These are phyloP conservation scores for Leishmania mexicana DNA, from an alignment of 208 protist genomes.

Conservation along the genomic window DNA sequence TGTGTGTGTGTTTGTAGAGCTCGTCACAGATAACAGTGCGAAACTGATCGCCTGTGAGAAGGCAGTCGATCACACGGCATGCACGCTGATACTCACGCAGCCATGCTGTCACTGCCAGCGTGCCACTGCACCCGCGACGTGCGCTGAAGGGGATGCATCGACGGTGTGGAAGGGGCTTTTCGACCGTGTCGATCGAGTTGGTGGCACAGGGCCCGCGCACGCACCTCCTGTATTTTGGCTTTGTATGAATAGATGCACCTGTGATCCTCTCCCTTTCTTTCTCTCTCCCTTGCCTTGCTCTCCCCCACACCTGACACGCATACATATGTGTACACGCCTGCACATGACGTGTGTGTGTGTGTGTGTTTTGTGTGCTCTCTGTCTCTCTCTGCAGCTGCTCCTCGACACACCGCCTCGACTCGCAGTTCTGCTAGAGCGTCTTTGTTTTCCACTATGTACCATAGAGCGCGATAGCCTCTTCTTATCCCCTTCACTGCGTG, in stretches of 20 bases:
- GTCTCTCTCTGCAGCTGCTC: too few species aligned
- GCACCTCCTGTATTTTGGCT: background rate
- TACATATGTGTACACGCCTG: background rate
- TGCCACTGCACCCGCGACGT: background rate
- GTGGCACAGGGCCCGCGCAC: background rate
- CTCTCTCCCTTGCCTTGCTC: background rate
- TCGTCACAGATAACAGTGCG: background rate
- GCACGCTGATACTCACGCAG: background rate
- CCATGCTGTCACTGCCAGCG: background rate
- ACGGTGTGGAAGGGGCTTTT: background rate
- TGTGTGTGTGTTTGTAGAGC: background rate
- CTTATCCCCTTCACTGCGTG: too few species aligned
- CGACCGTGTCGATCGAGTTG: background rate
- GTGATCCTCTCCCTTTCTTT: background rate
- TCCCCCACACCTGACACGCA: background rate
- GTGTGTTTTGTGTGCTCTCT: too few species aligned
- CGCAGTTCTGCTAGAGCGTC: too few species aligned
- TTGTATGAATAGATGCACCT: background rate
- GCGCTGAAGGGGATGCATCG: background rate
- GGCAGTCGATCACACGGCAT: background rate
- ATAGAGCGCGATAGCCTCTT: too few species aligned
- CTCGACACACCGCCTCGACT: too few species aligned
- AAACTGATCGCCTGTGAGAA: background rate
- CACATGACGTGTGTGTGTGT: background rate
- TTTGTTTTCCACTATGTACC: too few species aligned